Evolutionary conservation across 768 basidiomycete genomes (phyloP).

Genomic region (Amanita polypyramis): DNA sequence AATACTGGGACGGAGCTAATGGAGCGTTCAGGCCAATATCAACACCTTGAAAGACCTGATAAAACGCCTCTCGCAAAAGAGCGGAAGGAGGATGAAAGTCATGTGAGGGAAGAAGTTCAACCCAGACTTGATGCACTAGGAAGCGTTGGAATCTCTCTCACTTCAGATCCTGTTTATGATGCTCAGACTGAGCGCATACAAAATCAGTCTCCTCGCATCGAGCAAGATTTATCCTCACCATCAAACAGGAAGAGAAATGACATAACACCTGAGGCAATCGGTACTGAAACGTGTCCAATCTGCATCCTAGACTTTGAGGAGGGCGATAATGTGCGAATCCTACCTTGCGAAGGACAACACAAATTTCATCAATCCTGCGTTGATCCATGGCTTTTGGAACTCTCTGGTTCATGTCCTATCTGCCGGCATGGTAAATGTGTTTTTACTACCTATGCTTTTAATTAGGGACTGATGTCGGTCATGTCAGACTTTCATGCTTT

Average conservation of each 20-base stretch:
- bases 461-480: background rate
- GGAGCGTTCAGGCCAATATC: slow-evolving; percentile 11
- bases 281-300: slow-evolving; percentile 86
- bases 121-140: too few species aligned
- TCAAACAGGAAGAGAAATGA: slow-evolving; percentile 18
- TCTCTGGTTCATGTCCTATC: slow-evolving; percentile 86
- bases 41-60: background rate
- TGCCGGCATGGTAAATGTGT: slow-evolving; percentile 70
- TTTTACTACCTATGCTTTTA: background rate
- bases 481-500: slow-evolving; percentile 47
- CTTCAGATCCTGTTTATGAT: background rate
- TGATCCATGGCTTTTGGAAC: slow-evolving; percentile 86
- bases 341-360: slow-evolving; percentile 90
- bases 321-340: slow-evolving; percentile 81
- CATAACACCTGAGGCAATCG: slow-evolving; percentile 54
- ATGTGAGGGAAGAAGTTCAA: background rate
- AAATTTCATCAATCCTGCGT: slow-evolving; percentile 86
- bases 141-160: background rate
- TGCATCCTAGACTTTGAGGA: slow-evolving; percentile 92
- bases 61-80: background rate
- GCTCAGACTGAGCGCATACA: background rate
- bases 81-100: background rate
- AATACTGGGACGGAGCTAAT: slow-evolving; percentile 9
- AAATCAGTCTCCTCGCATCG: background rate
- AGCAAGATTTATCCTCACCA: background rate